Conservation (phyloP, 768 basidiomycete species). For the Boletus eberwhitei region DNA sequence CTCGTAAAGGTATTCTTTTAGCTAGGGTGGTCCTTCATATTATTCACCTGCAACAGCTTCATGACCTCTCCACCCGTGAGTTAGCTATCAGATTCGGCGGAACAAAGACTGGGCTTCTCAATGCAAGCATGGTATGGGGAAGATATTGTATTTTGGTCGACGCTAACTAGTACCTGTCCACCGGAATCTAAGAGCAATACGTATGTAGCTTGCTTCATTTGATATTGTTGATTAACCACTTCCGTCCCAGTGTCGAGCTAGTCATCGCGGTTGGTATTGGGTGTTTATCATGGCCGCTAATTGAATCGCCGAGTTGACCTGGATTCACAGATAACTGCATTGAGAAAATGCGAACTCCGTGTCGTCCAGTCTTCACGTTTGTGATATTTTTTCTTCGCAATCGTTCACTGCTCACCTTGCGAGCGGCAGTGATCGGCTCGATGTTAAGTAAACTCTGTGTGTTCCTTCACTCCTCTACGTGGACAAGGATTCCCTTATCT, state of each 20-base stretch:
- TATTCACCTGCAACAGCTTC: conserved; percentile 44
- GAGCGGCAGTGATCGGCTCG: conserved; percentile 65
- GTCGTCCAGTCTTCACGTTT: conserved; percentile 78
- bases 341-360: conserved; percentile 76
- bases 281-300: background rate
- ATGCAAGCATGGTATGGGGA: conserved; percentile 67
- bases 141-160: background rate
- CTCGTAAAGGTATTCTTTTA: conserved; percentile 58
- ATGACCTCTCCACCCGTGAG: conserved; percentile 74
- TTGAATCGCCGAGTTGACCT: background rate
- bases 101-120: conserved; percentile 71
- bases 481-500: conserved; percentile 2
- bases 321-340: conserved; percentile 55
- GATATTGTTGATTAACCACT: background rate
- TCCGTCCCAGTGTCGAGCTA: conserved; percentile 47
- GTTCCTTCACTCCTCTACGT: conserved; percentile 20
- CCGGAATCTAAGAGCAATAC: conserved; percentile 53
- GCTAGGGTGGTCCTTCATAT: background rate
- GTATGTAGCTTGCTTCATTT: conserved; percentile 38
- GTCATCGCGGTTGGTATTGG: conserved; percentile 62
- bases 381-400: conserved; percentile 21
- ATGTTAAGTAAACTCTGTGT: conserved; percentile 75
- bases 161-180: conserved; percentile 6
- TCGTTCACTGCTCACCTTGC: conserved; percentile 5
- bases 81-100: conserved; percentile 75